Conservation (phyloP, 208 protist species). For the Leishmania guyanensis region DNA sequence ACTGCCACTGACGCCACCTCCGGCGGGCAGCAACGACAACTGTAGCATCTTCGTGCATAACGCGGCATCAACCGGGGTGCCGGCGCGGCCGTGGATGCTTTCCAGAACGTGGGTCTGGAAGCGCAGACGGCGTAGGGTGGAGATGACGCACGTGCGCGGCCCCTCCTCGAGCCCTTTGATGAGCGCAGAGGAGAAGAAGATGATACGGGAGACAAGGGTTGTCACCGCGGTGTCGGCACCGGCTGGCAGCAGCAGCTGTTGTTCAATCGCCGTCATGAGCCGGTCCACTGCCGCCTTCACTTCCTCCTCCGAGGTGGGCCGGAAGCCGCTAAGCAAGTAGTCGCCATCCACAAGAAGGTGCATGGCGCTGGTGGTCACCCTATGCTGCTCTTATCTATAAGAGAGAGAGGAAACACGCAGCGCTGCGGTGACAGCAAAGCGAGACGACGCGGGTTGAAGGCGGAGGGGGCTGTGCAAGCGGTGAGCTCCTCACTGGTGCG, state of each 20-base stretch:
- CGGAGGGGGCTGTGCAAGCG: not conserved
- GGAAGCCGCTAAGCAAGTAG: conserved; percentile 77
- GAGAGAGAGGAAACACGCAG: not conserved
- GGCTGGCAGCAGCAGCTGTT: conserved; percentile 42
- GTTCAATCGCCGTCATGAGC: conserved; percentile 41
- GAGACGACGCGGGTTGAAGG: not conserved
- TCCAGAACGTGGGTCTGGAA: conserved; percentile 72
- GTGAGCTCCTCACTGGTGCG: not conserved
- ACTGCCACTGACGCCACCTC: conserved; percentile 1
- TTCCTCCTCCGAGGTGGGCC: conserved; percentile 44
- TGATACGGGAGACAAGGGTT: conserved; percentile 48
- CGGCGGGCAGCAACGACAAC: conserved; percentile 36
- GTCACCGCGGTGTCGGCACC: not conserved
- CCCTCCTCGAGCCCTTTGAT: conserved; percentile 44
- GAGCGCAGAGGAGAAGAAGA: conserved; percentile 71
- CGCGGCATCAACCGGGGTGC: conserved; percentile 74
- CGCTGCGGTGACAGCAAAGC: not conserved
- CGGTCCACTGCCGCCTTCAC: conserved; percentile 47
- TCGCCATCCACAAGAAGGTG: conserved; percentile 78
- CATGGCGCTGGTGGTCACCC: conserved; percentile 9
- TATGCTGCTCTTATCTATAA: not conserved
- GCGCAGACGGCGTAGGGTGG: conserved; percentile 57
- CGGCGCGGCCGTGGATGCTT: conserved; percentile 51
- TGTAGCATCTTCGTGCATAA: conserved; percentile 70
- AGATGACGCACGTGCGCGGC: conserved; percentile 53